A percentile compares a stretch with the other conserved stretches of the same genome.
These are phyloP conservation scores for Pontederia paniculata DNA, from an alignment of 176 grass and related monocot species.

Conservation along the genomic window DNA sequence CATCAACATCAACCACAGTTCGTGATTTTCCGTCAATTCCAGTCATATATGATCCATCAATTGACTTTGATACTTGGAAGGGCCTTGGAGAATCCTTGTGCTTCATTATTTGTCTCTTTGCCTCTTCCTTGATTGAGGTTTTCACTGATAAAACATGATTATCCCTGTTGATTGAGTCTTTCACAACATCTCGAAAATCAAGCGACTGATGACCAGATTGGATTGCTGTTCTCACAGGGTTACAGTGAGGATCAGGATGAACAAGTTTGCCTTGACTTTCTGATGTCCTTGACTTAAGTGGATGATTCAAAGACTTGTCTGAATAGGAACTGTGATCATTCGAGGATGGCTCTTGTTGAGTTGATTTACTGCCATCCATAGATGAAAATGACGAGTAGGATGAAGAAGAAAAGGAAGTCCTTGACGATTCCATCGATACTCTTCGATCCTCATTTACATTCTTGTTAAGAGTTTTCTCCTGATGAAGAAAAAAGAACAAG, in stretches of 20 bases:
- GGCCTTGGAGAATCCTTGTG: conserved; percentile 28
- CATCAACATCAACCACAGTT: conserved; percentile 33
- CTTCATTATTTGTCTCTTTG: conserved; percentile 26
- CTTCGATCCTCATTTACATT: conserved; percentile 56
- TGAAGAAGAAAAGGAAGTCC: conserved; percentile 64
- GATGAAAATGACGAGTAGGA: conserved; percentile 79
- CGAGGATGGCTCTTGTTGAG: conserved; percentile 60
- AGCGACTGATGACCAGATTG: conserved; percentile 27
- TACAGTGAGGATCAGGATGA: neutral
- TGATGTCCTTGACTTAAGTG: conserved; percentile 51
- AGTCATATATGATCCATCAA: conserved; percentile 21
- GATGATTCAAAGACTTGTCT: conserved; percentile 54
- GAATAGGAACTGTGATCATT: conserved; percentile 49
- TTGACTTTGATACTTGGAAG: conserved; percentile 25
- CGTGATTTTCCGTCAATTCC: conserved; percentile 38
- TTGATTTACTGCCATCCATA: conserved; percentile 67
- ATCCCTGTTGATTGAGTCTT: conserved; percentile 80
- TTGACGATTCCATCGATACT: conserved; percentile 41
- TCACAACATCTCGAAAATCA: conserved; percentile 68
- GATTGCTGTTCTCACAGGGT: conserved; percentile 13
- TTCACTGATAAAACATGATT: conserved; percentile 38
- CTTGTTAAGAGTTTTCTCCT: conserved; percentile 74
- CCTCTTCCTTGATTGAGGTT: conserved; percentile 41
- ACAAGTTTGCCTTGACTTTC: conserved; percentile 7
- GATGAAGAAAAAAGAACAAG: conserved; percentile 18